Conservation (phyloP, 1,284 basidiomycete genomes). For the Sanguinoderma infundibulare region DNA sequence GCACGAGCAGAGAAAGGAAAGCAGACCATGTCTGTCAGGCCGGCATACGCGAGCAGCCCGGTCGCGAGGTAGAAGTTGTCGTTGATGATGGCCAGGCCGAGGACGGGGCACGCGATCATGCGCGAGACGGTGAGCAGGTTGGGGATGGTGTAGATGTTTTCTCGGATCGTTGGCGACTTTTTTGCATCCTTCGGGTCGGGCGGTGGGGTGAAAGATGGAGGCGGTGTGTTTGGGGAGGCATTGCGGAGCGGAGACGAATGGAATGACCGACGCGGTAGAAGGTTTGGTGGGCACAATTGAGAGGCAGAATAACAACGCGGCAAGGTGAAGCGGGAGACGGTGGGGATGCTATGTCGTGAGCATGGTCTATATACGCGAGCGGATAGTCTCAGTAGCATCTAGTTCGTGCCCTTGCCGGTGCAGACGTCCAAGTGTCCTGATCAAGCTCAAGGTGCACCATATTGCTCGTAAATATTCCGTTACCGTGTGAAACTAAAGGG, state of each 20-base stretch:
- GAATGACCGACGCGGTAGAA: neutral
- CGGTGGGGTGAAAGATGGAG: neutral
- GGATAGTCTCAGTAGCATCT: neutral
- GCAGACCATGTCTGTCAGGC: slow-evolving; percentile 87
- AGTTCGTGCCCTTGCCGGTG: too few relatives aligned
- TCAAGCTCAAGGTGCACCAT: too few relatives aligned
- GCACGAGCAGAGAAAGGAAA: slow-evolving; percentile 13
- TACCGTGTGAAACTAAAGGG: too few relatives aligned
- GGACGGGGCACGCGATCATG: slow-evolving; percentile 85
- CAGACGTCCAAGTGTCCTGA: too few relatives aligned
- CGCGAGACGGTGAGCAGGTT: slow-evolving; percentile 90
- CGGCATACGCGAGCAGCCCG: slow-evolving; percentile 85
- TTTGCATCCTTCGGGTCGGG: neutral
- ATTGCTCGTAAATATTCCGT: too few relatives aligned
- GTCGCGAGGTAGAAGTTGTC: slow-evolving; percentile 84
- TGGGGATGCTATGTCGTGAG: neutral
- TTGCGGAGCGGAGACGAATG: neutral
- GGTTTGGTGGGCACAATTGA: neutral
- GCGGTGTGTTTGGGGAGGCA: neutral
- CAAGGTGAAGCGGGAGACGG: neutral
- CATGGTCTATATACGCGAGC: neutral
- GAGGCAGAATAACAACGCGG: neutral
- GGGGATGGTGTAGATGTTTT: slow-evolving; percentile 96
- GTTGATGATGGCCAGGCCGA: slow-evolving; percentile 92
- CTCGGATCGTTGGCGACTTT: slow-evolving; percentile 41